Percentiles rank a stretch among this genome's conserved stretches.
These are phyloP conservation scores for Quercus wislizeni DNA, from an alignment of 306 rosid species.

Conservation along the genomic window DNA sequence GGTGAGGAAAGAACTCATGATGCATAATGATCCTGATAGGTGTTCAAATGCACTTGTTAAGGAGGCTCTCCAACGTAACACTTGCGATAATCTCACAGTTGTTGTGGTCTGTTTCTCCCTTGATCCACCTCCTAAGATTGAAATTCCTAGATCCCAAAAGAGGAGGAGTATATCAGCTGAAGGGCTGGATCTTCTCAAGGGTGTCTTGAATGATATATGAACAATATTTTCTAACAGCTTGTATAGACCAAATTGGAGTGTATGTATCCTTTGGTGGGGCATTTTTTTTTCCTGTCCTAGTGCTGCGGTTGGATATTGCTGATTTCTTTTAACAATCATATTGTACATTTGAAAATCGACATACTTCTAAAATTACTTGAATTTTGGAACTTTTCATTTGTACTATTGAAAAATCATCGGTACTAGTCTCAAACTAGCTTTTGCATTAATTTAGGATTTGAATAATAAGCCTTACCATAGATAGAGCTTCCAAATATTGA, in stretches of 20 bases:
- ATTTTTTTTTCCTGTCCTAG: constrained; percentile 26
- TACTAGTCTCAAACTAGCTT: not conserved
- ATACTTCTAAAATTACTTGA: constrained; percentile 2
- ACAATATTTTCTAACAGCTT: constrained; percentile 12
- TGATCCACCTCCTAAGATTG: constrained; percentile 60
- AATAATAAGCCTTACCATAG: not conserved
- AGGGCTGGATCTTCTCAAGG: constrained; percentile 72
- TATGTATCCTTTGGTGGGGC: constrained; percentile 12
- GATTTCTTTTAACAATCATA: constrained; percentile 21
- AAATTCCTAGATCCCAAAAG: constrained; percentile 49
- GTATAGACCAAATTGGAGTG: constrained; percentile 30
- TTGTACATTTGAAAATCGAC: constrained; percentile 2
- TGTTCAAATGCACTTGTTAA: constrained; percentile 52
- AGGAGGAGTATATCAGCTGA: constrained; percentile 77
- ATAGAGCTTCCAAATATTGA: not conserved
- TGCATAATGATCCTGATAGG: constrained; percentile 49
- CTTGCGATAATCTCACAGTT: constrained; percentile 62
- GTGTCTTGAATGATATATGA: constrained; percentile 51
- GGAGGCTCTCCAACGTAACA: constrained; percentile 66
- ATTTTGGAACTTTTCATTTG: constrained; percentile 8
- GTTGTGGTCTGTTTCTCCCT: constrained; percentile 62
- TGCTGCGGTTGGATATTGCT: constrained; percentile 10
- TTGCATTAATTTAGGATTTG: not conserved
- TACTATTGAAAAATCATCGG: not conserved
- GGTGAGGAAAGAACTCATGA: constrained; percentile 65